Base-by-base conservation (phyloP, 345 rosid genomes). In the Melaleuca quinquenervia region DNA sequence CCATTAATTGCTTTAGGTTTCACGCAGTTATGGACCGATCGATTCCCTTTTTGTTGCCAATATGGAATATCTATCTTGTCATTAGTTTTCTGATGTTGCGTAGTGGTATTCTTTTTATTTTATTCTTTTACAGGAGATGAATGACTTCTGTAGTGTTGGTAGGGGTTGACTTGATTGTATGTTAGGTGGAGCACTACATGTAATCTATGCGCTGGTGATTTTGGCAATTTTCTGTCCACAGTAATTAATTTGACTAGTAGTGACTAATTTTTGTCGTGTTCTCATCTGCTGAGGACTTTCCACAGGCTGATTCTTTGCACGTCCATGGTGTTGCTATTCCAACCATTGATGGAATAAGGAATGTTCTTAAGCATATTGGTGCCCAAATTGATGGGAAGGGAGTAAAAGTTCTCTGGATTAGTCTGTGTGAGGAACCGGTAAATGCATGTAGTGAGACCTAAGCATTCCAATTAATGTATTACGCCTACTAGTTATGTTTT, bases 281-380 rank as follows among this genome's bases (percentile, higher is more conserved):
- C 80, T 84, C 24, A 70, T 51, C 41, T 76, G 75, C 55, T 27
- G 75, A 50, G 78, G 62, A 18, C 49, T 85, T 74, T 64, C 87
- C 52, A 87, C 87, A 97, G 99, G 99, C 96, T 50, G 98, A 96
- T 50, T 89, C 95, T 10, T 85, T 93, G 85, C 92, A 91, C 32
- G 99, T 97, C 82, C 98, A 96, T 36, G 99, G 99, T 50, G 99
- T 97, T 82, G 99, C 98, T 1, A 97, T 96, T 86, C 99, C 99
- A 12, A 97, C 97, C 1, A 85, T 92, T 48, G 94, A 90, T 87
- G 99, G 99, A 29, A 96, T 96, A 26, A 93, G 90, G 41, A 97
- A 97, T 88, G 99, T 97, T 82, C 96, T 96, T 32, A 95, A 94
- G 91, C 93, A 95, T 83, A 92, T 95, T 82, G 95, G 98, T 75